Percentiles rank a stretch among this genome's conserved stretches.
These are phyloP conservation scores for Plasmodium gonderi DNA, from an alignment of 169 alveolate genomes.

Conservation along the genomic window DNA sequence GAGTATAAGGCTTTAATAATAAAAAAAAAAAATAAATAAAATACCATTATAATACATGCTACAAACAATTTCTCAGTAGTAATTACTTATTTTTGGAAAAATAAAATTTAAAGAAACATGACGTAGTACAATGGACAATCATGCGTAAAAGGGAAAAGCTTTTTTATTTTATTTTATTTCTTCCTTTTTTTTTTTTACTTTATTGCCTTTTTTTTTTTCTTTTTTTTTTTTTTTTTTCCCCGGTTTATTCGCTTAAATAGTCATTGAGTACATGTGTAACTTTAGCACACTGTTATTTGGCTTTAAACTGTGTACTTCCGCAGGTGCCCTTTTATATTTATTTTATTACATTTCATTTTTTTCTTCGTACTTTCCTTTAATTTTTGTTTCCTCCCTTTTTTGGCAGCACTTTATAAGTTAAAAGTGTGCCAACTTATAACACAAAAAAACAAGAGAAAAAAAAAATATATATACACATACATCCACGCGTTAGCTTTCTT, in stretches of 20 bases:
- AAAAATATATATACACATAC: background rate
- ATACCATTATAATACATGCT: background rate
- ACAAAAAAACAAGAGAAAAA: background rate
- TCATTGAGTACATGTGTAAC: background rate
- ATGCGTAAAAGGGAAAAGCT: background rate
- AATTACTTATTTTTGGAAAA: slow-evolving; percentile 2
- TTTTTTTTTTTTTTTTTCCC: background rate
- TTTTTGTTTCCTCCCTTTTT: background rate
- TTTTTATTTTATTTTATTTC: background rate
- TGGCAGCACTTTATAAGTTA: background rate
- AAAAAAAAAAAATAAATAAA: background rate
- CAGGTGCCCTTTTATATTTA: background rate
- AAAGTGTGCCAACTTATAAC: background rate
- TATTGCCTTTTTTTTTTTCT: background rate
- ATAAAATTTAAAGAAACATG: background rate
- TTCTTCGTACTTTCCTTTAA: background rate
- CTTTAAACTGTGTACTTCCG: too few species aligned
- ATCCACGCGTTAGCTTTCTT: background rate
- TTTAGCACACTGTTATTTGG: background rate
- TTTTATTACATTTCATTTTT: background rate
- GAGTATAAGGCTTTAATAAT: background rate
- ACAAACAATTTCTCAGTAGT: background rate
- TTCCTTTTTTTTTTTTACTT: background rate
- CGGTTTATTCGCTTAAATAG: background rate
- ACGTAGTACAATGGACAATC: background rate